Base-by-base conservation (phyloP, 1,284 basidiomycete species). In the Filobasidium uniguttulatum region DNA sequence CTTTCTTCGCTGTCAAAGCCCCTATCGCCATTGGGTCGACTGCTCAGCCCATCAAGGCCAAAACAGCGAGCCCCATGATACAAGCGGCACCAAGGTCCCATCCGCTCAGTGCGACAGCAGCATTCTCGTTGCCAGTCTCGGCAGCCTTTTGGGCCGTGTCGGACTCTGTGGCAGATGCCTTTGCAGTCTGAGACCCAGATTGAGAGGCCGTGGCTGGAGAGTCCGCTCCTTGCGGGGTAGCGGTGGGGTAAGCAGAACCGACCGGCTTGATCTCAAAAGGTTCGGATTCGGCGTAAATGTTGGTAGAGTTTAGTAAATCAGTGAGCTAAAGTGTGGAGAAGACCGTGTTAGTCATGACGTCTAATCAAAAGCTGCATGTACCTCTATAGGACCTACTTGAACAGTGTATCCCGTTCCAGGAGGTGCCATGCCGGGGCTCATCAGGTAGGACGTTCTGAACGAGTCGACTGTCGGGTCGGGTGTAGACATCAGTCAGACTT, bases 241-340 rank as follows among this genome's bases (percentile, higher is more conserved):
- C 56, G 14, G 73, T 60, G 17, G 83, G 81, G 66, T 82, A 86
- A 7, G 72, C 9, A 12, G 83, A 73, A 46, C 77, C 78, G 35
- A 70, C 57, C 12, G 80, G 60, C 63, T 81, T 81, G 68, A 86
- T 76, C 63, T 81, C 77, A 66, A 85, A 85, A 9, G 68, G 60
- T 49, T 75, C 56, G 26, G 81, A 82, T 37, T 66, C 61, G 20
- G 79, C 78, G 59, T 75, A 83, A 54, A 85, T 58, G 79, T 85
- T 58, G 56, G 17, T 23, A 43, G 59, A 65, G 71, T 85, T 82
- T 55, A 78, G 49, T 5, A 66, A 57, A 66, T 81, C 74, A 26
- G 78, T 74, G 43, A 86, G 62, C 52, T 71, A 22, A 19, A 25
- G 38, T 19, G 14, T 64, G 62, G 7, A 22, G 6, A 3, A 8